phyloP scores from a whole-genome alignment of 495 filamentous ascomycete species.

The Collariella sp. region DNA sequence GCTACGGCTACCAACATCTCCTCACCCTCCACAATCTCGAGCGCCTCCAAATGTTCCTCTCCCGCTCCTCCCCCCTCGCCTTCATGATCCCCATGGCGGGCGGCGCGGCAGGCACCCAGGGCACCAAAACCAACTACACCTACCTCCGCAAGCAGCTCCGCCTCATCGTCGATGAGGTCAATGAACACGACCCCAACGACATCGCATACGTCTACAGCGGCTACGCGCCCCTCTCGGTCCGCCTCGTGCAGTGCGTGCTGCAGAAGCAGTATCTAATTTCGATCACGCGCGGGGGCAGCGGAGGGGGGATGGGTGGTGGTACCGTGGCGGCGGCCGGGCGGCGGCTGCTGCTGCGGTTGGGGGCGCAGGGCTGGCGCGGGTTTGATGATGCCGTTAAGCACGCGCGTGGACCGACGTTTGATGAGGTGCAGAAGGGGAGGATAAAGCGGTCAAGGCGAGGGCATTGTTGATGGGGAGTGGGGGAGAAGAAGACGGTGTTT shows the following conservation, averaged over 20 bases:
- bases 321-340: conserved; percentile 38
- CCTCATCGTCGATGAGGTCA: conserved; percentile 92
- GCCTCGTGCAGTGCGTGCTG: conserved; percentile 88
- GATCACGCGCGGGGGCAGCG: conserved; percentile 52
- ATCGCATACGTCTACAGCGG: conserved; percentile 96
- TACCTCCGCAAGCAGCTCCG: conserved; percentile 76
- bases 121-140: conserved; percentile 80
- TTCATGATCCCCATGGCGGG: conserved; percentile 63
- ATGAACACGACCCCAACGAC: conserved; percentile 92
- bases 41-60: conserved; percentile 75
- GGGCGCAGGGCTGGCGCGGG: conserved; percentile 75
- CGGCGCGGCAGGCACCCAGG: conserved; percentile 43
- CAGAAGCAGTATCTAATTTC: conserved; percentile 79
- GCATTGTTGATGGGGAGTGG: conserved; percentile 65
- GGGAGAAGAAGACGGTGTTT: conserved; percentile 73
- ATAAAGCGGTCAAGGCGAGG: conserved; percentile 83
- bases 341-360: conserved; percentile 42
- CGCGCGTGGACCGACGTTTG: conserved; percentile 78
- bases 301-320: too few relatives aligned
- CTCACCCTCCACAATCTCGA: conserved; percentile 84
- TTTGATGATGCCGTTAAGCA: conserved; percentile 86
- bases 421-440: conserved; percentile 90
- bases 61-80: conserved; percentile 58
- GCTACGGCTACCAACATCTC: conserved; percentile 90
- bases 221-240: conserved; percentile 87